A percentile compares a stretch with the other conserved stretches of the same genome.
phyloP scores from a whole-genome alignment of 352 stramenopile species.

The Phytophthora fragariae region DNA sequence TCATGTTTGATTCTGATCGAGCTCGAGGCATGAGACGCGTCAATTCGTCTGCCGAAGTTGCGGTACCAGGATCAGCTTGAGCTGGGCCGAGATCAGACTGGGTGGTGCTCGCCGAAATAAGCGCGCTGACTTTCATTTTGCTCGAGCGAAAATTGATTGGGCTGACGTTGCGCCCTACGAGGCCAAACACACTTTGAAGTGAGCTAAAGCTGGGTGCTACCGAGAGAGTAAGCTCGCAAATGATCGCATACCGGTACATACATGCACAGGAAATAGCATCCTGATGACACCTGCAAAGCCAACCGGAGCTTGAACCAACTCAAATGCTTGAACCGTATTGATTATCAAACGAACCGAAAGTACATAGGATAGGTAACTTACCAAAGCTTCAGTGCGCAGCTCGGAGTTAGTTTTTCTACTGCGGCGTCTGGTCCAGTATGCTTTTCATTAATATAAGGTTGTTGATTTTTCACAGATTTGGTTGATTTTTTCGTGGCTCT shows the following conservation, averaged over 20 bases:
- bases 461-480: too few species aligned
- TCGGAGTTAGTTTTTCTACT: too few species aligned
- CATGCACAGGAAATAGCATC: not conserved
- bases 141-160: not conserved
- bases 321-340: constrained; percentile 20
- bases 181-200: not conserved
- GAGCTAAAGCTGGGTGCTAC: not conserved
- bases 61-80: constrained; percentile 1
- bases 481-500: too few species aligned
- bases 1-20: constrained; percentile 16
- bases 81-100: constrained; percentile 14
- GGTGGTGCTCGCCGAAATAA: constrained; percentile 14
- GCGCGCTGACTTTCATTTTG: constrained; percentile 21
- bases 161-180: too few species aligned
- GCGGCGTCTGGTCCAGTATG: too few species aligned
- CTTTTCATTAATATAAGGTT: too few species aligned
- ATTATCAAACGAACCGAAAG: constrained; percentile 8
- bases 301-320: constrained; percentile 6
- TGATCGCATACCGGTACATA: constrained; percentile 3
- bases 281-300: constrained; percentile 20
- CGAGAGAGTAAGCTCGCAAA: constrained; percentile 15
- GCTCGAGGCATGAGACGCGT: constrained; percentile 16
- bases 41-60: constrained; percentile 18
- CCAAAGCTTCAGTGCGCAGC: too few species aligned
- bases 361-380: too few species aligned